Base-by-base conservation (phyloP, 2,329 filamentous ascomycete genomes). In the Eutypa lata region DNA sequence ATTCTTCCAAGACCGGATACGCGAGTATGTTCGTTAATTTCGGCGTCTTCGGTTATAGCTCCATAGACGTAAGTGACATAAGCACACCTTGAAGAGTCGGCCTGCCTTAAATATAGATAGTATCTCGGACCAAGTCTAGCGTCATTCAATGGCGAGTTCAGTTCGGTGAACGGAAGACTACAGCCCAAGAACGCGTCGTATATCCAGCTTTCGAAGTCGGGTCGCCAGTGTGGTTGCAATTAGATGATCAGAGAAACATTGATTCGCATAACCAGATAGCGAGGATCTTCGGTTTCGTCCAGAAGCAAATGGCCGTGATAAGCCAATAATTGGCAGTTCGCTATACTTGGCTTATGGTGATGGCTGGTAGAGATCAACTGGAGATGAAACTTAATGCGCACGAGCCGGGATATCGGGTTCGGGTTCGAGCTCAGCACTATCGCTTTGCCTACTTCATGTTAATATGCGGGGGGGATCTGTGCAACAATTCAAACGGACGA, bases 1-100 rank as follows among this genome's bases (percentile, higher is more conserved):
- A 44, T 49, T 53, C 44, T 49, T 55, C 52, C 54, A 50, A 47
- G 52, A 46, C 45, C 49, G 45, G 50, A 48, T 53, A 51, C 50
- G 49, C 51, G 22, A 54, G 35, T 38, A 49, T n/a, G 24, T 40
- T 57, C 43, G 54, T 49, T 54, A 28, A 38, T 38, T 28, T 28
- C 21, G 22, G 21, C 26, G 26, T 45, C 42, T 8, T 45, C 22
- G 13, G 5, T 28, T 45, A 45, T 16, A 21, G 14, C 14, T 19
- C 42, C 42, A 45, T 45, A 11, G 26, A 45, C 16, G 4, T 18
- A 16, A 14, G 6, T 14, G 26, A 31, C 10, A 6, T 10, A 31
- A 31, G 26, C n/a, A n/a, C n/a, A n/a, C n/a, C n/a, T n/a, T n/a
- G n/a, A n/a, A n/a, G n/a, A n/a, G n/a, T 35, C 31, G 8, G 31